phyloP scores from a whole-genome alignment of 1,139 yeast genomes.

The Kluyveromyces marxianus region DNA sequence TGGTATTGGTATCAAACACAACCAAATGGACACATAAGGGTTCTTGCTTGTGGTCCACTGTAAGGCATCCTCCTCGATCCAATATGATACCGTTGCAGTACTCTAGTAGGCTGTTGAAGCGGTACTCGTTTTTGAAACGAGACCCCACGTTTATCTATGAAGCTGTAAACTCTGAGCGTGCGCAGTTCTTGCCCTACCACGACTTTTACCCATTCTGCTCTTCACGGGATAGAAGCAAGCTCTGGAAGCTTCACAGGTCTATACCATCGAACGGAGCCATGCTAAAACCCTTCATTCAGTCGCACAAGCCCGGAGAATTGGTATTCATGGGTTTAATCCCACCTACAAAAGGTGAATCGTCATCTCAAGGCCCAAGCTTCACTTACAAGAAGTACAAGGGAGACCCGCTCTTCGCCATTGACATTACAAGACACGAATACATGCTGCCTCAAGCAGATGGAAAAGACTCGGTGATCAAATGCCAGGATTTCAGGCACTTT shows the following conservation, averaged over 20 bases:
- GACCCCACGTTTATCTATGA: conserved; percentile 51
- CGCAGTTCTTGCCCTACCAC: conserved; percentile 51
- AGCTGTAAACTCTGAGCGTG: conserved; percentile 44
- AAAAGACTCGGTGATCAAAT: conserved; percentile 7
- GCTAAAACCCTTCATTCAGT: background rate
- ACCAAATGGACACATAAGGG: no score
- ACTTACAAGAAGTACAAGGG: conserved; percentile 48
- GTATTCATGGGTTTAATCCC: conserved; percentile 8
- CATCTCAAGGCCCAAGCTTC: conserved; percentile 6
- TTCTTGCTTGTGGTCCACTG: no score
- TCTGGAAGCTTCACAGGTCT: conserved; percentile 1
- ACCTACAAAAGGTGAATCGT: conserved; percentile 1
- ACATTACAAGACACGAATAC: conserved; percentile 23
- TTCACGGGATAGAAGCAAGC: conserved; percentile 2
- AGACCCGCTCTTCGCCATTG: conserved; percentile 71
- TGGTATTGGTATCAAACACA: no score
- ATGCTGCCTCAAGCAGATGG: background rate
- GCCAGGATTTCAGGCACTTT: conserved; percentile 20
- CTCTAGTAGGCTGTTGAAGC: conserved; percentile 38
- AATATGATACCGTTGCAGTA: conserved; percentile 4
- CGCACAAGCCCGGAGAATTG: conserved; percentile 3
- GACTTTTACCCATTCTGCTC: conserved; percentile 12
- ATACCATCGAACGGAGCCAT: background rate
- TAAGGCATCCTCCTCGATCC: no score
- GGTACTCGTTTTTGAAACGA: conserved; percentile 73